These are phyloP conservation scores for Diaporthe destruens DNA, from an alignment of 2,329 filamentous ascomycete species.

Conservation along the genomic window DNA sequence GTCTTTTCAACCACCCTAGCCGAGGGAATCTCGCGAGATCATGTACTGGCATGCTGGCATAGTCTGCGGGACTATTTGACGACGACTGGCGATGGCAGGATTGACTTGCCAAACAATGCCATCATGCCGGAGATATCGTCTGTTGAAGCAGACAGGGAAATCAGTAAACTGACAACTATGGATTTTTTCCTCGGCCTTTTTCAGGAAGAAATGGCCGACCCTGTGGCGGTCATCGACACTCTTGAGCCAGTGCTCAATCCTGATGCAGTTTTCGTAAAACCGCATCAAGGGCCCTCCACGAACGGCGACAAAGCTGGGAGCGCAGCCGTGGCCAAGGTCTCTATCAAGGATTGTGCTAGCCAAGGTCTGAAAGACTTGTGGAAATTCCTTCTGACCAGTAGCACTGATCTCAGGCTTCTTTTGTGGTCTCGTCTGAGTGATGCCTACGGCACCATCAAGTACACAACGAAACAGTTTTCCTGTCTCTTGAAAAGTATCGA, in stretches of 20 bases:
- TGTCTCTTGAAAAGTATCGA: constrained; percentile 90
- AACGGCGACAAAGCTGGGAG: constrained; percentile 40
- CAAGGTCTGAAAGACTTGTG: constrained; percentile 81
- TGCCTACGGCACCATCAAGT: constrained; percentile 87
- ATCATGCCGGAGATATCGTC: constrained; percentile 89
- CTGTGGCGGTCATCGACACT: constrained; percentile 87
- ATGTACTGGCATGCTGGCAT: constrained; percentile 70
- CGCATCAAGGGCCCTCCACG: constrained; percentile 43
- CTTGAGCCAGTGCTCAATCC: constrained; percentile 92
- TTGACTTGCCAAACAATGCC: constrained; percentile 83
- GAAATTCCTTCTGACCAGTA: constrained; percentile 85
- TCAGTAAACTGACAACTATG: constrained; percentile 93
- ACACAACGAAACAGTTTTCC: constrained; percentile 88
- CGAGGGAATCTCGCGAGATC: constrained; percentile 67
- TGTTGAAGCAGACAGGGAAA: constrained; percentile 87
- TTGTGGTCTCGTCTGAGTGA: constrained; percentile 93
- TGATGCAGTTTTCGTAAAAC: constrained; percentile 62
- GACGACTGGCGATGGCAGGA: constrained; percentile 56
- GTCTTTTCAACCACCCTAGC: constrained; percentile 66
- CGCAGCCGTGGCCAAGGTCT: constrained; percentile 44
- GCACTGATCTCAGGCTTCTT: constrained; percentile 85
- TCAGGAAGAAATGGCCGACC: constrained; percentile 83
- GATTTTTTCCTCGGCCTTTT: constrained; percentile 96
- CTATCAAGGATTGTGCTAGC: constrained; percentile 65
- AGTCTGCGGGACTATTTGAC: constrained; percentile 66